Base-by-base conservation (phyloP, 495 filamentous ascomycete species). In the Talaromyces borbonicus region DNA sequence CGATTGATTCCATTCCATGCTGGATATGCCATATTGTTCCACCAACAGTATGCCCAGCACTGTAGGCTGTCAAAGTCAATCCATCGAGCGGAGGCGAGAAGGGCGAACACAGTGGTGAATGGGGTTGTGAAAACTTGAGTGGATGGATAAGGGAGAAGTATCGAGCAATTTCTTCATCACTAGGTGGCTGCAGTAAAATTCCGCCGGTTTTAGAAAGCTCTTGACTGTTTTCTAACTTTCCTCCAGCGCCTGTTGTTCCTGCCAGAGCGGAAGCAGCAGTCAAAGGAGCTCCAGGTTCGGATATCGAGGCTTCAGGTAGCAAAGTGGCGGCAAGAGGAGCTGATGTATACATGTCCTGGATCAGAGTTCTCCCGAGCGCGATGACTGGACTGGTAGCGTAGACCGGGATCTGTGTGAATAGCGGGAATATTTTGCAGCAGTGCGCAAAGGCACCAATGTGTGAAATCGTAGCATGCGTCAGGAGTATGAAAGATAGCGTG, bases 11-110 rank as follows among this genome's bases (percentile, higher is more conserved):
- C 59, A 96, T 75, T 1, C 89, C 89, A 69, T 97, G 89, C 48
- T 95, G 92, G 50, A 99, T 88, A 57, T 97, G 90, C 92, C 92
- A 99, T 64, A 99, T 95, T 20, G 92, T 95, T 48, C 92, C 92
- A 54, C 92, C 92, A 0, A 97, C 77, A 0, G 90, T 95, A 59
- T 95, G 90, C 24, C 92, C 93, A 22, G 92, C 88, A 69, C 89
- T 92, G 66, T 97, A 97, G 2, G 92, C 92, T 5, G 92, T 96
- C 43, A 99, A 85, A 1, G 87, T 95, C 14, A 99, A 79, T n/a
- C 88, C 89, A 50, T 88, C 84, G 12, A 95, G 66, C 3, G 89
- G 84, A 14, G 89, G 87, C 3, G 88, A 92, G 59, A 87, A 92
- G 0, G 87, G 81, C 9, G 88, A 92, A 4, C 84, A 75, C 2